Evolutionary conservation across 106 monocot genomes (phyloP).

Genomic region (Dioscorea dumetorum): DNA sequence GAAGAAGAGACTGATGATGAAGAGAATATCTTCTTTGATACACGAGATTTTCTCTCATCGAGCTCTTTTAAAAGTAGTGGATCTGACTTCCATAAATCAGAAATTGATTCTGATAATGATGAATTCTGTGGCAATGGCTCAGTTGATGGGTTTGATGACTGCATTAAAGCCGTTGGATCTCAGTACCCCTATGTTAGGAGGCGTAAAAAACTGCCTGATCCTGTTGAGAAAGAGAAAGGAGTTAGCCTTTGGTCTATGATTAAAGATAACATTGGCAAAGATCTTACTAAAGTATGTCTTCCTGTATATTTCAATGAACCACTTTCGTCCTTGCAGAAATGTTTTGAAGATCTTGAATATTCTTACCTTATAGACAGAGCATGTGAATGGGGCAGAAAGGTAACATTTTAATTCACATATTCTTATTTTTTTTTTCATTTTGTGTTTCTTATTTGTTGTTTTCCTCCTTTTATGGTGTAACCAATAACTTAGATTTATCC

Average conservation of each 20-base stretch:
- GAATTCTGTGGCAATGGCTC: constrained; percentile 41
- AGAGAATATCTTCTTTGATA: constrained; percentile 90
- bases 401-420: constrained; percentile 1
- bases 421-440: too few species aligned
- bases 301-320: constrained; percentile 99
- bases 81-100: constrained; percentile 60
- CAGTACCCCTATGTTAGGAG: constrained; percentile 61
- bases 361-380: constrained; percentile 88
- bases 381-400: constrained; percentile 89
- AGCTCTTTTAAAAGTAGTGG: constrained; percentile 83
- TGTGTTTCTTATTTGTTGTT: too few species aligned
- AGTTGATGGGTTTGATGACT: constrained; percentile 39
- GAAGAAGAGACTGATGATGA: constrained; percentile 97
- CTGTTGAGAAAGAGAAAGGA: constrained; percentile 91
- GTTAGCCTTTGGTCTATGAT: constrained; percentile 99
- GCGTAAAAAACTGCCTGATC: constrained; percentile 87
- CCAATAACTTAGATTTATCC: too few species aligned
- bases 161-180: constrained; percentile 27
- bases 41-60: constrained; percentile 87
- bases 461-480: too few species aligned
- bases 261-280: constrained; percentile 98
- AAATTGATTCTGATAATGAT: constrained; percentile 70
- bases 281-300: constrained; percentile 97
- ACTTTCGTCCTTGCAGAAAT: constrained; percentile 91
- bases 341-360: constrained; percentile 96